phyloP scores from a whole-genome alignment of 202 grass and related monocot species.

The Saccharum hybrid region DNA sequence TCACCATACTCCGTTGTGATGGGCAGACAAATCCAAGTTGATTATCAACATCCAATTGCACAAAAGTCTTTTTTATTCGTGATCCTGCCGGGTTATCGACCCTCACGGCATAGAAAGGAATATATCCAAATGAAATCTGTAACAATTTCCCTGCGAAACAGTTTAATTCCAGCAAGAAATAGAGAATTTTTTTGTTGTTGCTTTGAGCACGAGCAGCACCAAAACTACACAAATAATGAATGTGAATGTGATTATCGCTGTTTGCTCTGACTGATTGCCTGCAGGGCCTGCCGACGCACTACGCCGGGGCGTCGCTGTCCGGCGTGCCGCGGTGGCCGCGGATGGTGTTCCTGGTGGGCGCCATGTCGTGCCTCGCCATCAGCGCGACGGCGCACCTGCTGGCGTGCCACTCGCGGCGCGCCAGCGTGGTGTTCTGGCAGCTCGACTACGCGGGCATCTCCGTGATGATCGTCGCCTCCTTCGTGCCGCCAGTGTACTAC shows the following conservation, averaged over 20 bases:
- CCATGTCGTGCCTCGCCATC: conserved; percentile 81
- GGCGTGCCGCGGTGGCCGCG: conserved; percentile 77
- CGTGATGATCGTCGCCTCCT: conserved; percentile 93
- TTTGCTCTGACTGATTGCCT: neutral
- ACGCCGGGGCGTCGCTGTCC: neutral
- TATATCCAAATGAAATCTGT: neutral
- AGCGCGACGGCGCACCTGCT: conserved; percentile 84
- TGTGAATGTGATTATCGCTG: neutral
- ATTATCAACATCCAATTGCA: neutral
- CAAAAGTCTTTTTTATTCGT: neutral
- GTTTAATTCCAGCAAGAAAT: no score
- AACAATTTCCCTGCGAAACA: neutral
- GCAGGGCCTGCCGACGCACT: conserved; percentile 48
- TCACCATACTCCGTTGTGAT: neutral
- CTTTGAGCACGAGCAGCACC: neutral
- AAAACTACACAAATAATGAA: no score
- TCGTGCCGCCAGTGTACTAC: conserved; percentile 92
- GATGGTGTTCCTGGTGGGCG: conserved; percentile 79
- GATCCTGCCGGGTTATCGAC: neutral
- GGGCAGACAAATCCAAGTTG: conserved; percentile 38
- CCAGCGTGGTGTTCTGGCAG: conserved; percentile 85
- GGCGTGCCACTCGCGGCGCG: conserved; percentile 80
- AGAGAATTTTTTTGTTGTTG: neutral
- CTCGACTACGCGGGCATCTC: conserved; percentile 97
- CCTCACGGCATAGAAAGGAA: neutral